Base-by-base conservation (phyloP, 345 rosid species). In the Salix caprea region DNA sequence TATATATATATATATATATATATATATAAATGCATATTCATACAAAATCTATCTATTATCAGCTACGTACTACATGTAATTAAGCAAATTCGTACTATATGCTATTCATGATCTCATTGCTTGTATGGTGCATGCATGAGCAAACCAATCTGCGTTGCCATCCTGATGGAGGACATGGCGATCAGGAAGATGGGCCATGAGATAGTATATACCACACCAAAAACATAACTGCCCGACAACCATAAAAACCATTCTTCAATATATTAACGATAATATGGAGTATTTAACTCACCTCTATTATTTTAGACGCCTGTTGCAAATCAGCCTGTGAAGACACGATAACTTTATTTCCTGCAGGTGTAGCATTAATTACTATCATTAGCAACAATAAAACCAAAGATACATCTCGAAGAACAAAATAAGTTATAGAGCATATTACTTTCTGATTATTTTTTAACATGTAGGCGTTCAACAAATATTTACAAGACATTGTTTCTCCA, bases 331-430 rank as follows among this genome's bases (percentile, higher is more conserved):
- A 67, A 72, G 77, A 26, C 65, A 56, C 28, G 36, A 61, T 13
- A 37, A 48, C 48, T 73, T 65, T 78, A 72, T 71, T 36, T 28
- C 78, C 87, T 80, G 89, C 67, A 69, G 26, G 69, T 46, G 13
- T 52, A 62, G n/a, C 36, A 82, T 21, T 36, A 58, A 82, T 21
- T 46, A 46, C 19, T n/a, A 65, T 65, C 50, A 28, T 70, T 13
- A 65, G 50, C 68, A 40, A 39, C 36, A 1, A 7, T 37, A 32
- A 9, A 32, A 4, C 8, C 21, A 73, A 64, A 1, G 2, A 4
- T 15, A 34, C 50, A 73, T 42, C n/a, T 39, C 60, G 50, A 42
- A 16, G 61, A 26, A 9, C 44, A 40, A 40, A 40, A 40, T 7
- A 7, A 39, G 15, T 44, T 44, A 13, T 44, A 44, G 15, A 44